Evolutionary conservation across 2,329 filamentous ascomycete species (phyloP).

Genomic region (Mycogone perniciosa): DNA sequence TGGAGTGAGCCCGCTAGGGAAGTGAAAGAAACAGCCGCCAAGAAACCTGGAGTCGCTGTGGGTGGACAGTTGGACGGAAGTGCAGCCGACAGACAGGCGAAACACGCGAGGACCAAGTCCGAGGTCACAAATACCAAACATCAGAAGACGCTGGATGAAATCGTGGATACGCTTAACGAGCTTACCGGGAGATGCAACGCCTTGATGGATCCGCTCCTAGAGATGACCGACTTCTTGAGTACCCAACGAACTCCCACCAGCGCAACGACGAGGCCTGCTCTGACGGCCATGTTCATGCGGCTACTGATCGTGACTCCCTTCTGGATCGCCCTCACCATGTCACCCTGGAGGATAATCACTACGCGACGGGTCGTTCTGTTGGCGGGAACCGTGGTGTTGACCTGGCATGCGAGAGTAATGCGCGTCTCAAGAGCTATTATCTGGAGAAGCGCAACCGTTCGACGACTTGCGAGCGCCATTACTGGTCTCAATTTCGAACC

Average conservation of each 20-base stretch:
- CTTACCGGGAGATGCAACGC: constrained; percentile 91
- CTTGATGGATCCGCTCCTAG: constrained; percentile 78
- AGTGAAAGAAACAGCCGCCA: constrained; percentile 22
- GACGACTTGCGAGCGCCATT: constrained; percentile 61
- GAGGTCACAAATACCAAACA: constrained; percentile 65
- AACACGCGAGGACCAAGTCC: constrained; percentile 41
- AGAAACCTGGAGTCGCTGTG: constrained; percentile 15
- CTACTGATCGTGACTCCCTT: constrained; percentile 82
- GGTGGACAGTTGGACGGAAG: constrained; percentile 20
- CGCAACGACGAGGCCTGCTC: constrained; percentile 80
- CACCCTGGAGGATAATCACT: constrained; percentile 78
- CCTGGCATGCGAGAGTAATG: constrained; percentile 86
- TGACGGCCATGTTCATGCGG: constrained; percentile 83
- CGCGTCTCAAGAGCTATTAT: constrained; percentile 79
- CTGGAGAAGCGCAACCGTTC: constrained; percentile 77
- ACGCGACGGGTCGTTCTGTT: constrained; percentile 78
- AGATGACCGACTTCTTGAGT: constrained; percentile 87
- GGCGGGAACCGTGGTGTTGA: constrained; percentile 77
- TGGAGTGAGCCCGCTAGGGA: constrained; percentile 50
- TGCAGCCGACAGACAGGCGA: constrained; percentile 23
- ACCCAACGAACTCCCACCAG: constrained; percentile 86
- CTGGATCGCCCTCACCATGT: constrained; percentile 78
- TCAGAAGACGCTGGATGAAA: constrained; percentile 94
- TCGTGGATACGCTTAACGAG: constrained; percentile 85
- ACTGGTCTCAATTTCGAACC: constrained; percentile 73